Base-by-base conservation (phyloP, 805 yeast genomes). In the Kuraishia floccosa region DNA sequence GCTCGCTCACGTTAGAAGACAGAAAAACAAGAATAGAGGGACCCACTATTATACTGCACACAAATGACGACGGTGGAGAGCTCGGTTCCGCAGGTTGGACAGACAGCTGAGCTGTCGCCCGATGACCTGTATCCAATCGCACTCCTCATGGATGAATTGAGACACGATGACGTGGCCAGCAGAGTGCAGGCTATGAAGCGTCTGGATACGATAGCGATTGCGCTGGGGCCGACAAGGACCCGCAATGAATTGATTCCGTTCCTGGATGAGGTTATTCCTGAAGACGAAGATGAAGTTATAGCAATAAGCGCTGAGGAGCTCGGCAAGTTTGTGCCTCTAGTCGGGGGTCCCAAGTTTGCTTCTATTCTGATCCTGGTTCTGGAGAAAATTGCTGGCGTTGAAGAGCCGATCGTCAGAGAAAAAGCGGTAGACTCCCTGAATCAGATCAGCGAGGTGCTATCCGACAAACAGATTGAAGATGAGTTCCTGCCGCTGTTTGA, bases 261-360 rank as follows among this genome's bases (percentile, higher is more conserved):
- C 47, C 66, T 91, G 38, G 84, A 78, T 42, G 87, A 80, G 38
- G 91, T 80, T 17, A 85, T 87, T 7, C 91, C 83, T 41, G 99
- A 91, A 46, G 99, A 93, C 52, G 99, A 91, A 58, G 99, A 91
- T 56, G 99, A 91, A 58, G 95, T 91, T 5, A 79, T 89, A 56
- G 84, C 96, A 2, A 89, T 86, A 14, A 68, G 93, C 39, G 96
- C 96, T 3, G 84, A 80, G 43, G 89, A 87, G 61, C 60, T 91
- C 43, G 94, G 94, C 29, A 71, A 72, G 35, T 89, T 91, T 52
- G 75, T 86, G 22, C 94, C 96, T 4, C 71, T 75, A 36, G 75
- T 91, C 35, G 99, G 98, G 29, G 98, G 98, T 35, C 43, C 69
- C 9, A 65, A 72, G 37, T 65, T 63, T 47, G 82, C 83, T 7